phyloP scores from a whole-genome alignment of 192 early-diverging fungal genomes.

The Neocallimastix lanati region DNA sequence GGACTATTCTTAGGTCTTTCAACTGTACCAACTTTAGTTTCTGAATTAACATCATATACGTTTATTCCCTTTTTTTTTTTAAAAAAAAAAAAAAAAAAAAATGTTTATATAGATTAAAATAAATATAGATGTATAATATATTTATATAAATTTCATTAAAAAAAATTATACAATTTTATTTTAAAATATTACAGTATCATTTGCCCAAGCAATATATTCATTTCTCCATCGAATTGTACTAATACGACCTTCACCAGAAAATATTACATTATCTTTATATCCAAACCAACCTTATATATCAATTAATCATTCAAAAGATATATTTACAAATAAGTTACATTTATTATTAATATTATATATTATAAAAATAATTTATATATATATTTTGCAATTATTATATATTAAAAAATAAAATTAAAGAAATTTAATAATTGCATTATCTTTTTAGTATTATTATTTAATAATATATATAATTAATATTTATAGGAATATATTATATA shows the following conservation, averaged over 20 bases:
- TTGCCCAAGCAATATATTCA: constrained; percentile 82
- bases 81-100: too few relatives aligned
- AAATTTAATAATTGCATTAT: too few relatives aligned
- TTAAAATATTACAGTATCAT: constrained; percentile 41
- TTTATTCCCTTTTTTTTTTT: constrained; percentile 1
- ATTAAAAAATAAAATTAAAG: too few relatives aligned
- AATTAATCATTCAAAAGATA: not conserved
- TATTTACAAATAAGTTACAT: too few relatives aligned
- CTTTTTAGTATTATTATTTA: too few relatives aligned
- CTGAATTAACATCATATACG: not conserved
- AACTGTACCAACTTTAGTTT: constrained; percentile 24
- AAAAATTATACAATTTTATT: not conserved
- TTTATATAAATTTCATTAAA: too few relatives aligned
- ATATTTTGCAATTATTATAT: too few relatives aligned
- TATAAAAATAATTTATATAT: too few relatives aligned
- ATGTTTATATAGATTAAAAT: too few relatives aligned
- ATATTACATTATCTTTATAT: constrained; percentile 54
- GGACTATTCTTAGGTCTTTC: constrained; percentile 60
- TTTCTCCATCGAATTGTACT: constrained; percentile 69
- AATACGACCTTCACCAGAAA: constrained; percentile 78
- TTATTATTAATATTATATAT: not conserved
- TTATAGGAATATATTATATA: not conserved
- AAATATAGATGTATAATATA: too few relatives aligned
- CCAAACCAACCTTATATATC: constrained; percentile 64
- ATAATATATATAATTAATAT: too few relatives aligned